Base-by-base conservation (phyloP, 2,329 filamentous ascomycete species). In the Aspergillus carbonarius region DNA sequence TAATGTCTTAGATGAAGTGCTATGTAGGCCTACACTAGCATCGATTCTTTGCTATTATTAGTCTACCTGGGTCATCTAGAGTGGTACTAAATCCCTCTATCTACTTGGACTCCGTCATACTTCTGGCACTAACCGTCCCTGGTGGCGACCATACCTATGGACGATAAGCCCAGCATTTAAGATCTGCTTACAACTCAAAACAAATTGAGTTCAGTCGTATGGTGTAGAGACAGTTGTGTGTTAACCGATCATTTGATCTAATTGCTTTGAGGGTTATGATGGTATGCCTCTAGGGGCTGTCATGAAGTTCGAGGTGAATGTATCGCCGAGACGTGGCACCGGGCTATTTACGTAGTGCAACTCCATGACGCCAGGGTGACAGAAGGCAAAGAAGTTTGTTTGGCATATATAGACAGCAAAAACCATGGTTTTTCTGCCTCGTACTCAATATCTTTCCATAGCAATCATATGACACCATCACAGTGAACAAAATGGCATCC, bases 351-450 rank as follows among this genome's bases (percentile, higher is more conserved):
- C 61, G 44, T 48, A 48, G 44, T 63, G 46, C 63, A 55, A 55
- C 57, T 65, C 13, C 51, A 66, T 71, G 68, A 69, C 69, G 66
- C 67, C 63, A 70, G 39, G 54, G 61, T 66, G 65, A 67, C 60
- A 17, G 25, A 39, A 57, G 44, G 27, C 20, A 47, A 48, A 18
- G 25, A 32, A 48, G 27, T 27, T 17, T 6, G 32, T 17, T 32
- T 15, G 49, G 37, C n/a, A 6, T 51, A 46, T 59, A n/a, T 50
- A 48, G 15, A 42, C 13, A 25, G 15, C n/a, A 25, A 48, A 18
- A 18, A 15, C 25, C n/a, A 30, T 48, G 15, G n/a, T 18, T 17
- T n/a, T 32, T 12, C 17, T 32, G 12, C 25, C 17, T 10, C 23
- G 17, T 13, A 4, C 13, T 12, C 23, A 30, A 32, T 30, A 17